Base-by-base conservation (phyloP, 495 filamentous ascomycete genomes). In the Hypoxylon cercidicola region DNA sequence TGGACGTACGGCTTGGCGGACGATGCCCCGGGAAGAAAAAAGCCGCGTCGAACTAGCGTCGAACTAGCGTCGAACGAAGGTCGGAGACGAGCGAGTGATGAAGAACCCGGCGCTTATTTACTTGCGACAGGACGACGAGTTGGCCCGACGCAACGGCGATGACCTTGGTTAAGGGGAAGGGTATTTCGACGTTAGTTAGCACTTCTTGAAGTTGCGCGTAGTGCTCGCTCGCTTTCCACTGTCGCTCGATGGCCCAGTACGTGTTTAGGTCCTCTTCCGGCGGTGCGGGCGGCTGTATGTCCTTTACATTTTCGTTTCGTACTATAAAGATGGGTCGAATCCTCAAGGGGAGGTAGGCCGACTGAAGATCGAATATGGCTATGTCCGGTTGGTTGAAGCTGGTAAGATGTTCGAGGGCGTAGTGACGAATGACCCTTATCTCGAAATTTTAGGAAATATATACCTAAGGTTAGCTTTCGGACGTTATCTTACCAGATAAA, bases 181-280 rank as follows among this genome's bases (percentile, higher is more conserved):
- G 58, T 53, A 61, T 54, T 50, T 61, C 49, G 40, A 61, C 49
- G 35, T 45, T 53, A 61, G 58, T 39, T 43, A 61, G 58, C 43
- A 54, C 28, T 28, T 61, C 47, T 12, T 61, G 49, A 46, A 61
- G 48, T 19, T 54, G 58, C 49, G 40, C 49, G 41, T 53, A 61
- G 53, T 61, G 49, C 19, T 54, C 11, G 58, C 35, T 61, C 58
- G 58, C 47, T 39, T 54, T 61, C 58, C 58, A 61, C 30, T 61
- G 58, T 60, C 50, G 34, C 56, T 30, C 56, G 41, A 60, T 44
- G 58, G 49, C 28, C 58, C 50, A 46, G 58, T 54, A 61, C 18
- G 46, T 39, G 45, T 39, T 54, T 34, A 61, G 41, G 46, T 61
- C 58, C 21, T 61, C 58, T 54, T 46, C 49, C 13, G 49, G 49